A percentile compares a stretch with the other conserved stretches of the same genome.
phyloP scores from a whole-genome alignment of 768 basidiomycete species.

The Wakefieldia striispora region DNA sequence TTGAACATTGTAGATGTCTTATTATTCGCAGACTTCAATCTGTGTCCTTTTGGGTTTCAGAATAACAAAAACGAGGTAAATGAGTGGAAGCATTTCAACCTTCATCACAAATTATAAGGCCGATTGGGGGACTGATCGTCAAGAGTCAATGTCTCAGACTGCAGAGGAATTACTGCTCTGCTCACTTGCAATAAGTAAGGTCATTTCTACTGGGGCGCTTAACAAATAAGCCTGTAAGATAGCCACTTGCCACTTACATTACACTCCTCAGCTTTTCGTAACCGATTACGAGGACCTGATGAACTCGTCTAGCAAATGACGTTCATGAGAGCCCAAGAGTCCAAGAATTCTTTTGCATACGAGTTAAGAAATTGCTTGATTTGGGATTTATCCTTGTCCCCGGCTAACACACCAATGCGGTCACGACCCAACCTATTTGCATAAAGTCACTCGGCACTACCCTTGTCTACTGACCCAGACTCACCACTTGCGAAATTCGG shows the following conservation, averaged over 20 bases:
- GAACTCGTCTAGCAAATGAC: slow-evolving; percentile 49
- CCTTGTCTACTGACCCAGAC: slow-evolving; percentile 25
- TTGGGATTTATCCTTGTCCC: slow-evolving; percentile 52
- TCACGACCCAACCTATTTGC: slow-evolving; percentile 51
- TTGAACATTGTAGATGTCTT: slow-evolving; percentile 90
- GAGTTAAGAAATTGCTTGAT: slow-evolving; percentile 75
- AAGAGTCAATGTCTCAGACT: neutral
- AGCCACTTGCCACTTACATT: slow-evolving; percentile 51
- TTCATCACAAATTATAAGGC: slow-evolving; percentile 94
- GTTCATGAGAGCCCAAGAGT: neutral
- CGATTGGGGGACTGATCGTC: slow-evolving; percentile 75
- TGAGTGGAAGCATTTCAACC: slow-evolving; percentile 39
- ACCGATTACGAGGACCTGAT: slow-evolving; percentile 90
- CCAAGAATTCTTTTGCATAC: slow-evolving; percentile 38
- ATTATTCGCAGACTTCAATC: slow-evolving; percentile 87
- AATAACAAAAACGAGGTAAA: neutral
- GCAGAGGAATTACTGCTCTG: neutral
- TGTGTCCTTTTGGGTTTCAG: slow-evolving; percentile 58
- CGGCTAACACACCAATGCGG: slow-evolving; percentile 55
- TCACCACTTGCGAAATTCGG: slow-evolving; percentile 94
- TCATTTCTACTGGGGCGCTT: slow-evolving; percentile 42
- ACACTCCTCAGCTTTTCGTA: slow-evolving; percentile 88
- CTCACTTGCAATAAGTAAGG: slow-evolving; percentile 64
- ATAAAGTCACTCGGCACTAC: neutral
- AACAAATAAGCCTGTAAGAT: neutral